Evolutionary conservation across 2,329 filamentous ascomycete species (phyloP).

Genomic region (Epichloe gansuensis): DNA sequence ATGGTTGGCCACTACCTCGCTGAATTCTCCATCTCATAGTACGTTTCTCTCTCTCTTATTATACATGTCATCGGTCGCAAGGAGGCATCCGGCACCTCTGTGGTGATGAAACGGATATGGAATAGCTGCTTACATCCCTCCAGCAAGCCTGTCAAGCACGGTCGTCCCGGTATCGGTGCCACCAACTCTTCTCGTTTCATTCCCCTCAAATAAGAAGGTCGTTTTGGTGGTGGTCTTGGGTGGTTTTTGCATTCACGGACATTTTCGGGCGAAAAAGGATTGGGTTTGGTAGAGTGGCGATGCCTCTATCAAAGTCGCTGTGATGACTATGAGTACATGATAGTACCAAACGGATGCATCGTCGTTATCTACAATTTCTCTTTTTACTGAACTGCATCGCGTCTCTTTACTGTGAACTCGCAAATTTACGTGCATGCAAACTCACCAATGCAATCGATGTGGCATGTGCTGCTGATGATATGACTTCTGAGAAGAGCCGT

Average conservation of each 20-base stretch:
- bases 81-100: too few relatives aligned
- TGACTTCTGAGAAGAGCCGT: too few relatives aligned
- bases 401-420: neutral
- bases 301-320: constrained; percentile 31
- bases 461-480: too few relatives aligned
- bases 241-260: constrained; percentile 47
- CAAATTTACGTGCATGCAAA: neutral
- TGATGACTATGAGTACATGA: constrained; percentile 32
- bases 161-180: constrained; percentile 99
- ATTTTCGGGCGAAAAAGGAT: constrained; percentile 44
- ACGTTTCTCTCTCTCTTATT: constrained; percentile 32
- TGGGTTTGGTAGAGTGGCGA: constrained; percentile 39
- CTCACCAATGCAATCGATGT: neutral
- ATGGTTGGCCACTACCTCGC: constrained; percentile 99
- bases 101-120: neutral
- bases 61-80: too few relatives aligned
- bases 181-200: constrained; percentile 99
- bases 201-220: constrained; percentile 91
- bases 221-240: constrained; percentile 26
- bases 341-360: constrained; percentile 31
- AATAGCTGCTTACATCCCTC: constrained; percentile 35
- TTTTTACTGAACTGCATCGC: neutral
- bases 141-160: constrained; percentile 99
- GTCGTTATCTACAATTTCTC: constrained; percentile 15
- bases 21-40: constrained; percentile 99